Evolutionary conservation across 1,284 basidiomycete species (phyloP), one percentile per base, ranked within the genome.

Genomic region (Cronartium ribicola): DNA sequence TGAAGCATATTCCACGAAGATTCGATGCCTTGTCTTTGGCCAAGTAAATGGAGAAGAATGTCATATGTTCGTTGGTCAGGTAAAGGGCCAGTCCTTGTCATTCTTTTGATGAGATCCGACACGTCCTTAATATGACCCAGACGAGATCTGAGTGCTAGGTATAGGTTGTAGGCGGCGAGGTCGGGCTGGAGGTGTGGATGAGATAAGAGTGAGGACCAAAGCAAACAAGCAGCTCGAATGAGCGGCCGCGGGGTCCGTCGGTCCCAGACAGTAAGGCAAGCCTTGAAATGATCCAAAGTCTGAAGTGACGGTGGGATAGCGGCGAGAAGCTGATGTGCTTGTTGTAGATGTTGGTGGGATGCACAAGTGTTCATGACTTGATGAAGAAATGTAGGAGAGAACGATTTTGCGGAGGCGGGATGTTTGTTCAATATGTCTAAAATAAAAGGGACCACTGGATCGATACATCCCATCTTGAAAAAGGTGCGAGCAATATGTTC

Each of bases 201-300:
- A 41, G 61, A 71, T 43, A 57, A 17, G n/a, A 71, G 46, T 40
- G 69, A 40, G 41, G 62, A 36, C 69, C 69, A 71, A 37, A 71
- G 44, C 14, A 62, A 55, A 40, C 69, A 71, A 40, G 69, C 62
- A 39, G 48, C 48, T 36, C 59, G 69, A 22, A 71, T 10, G 36
- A 65, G 41, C 3, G 60, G 61, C n/a, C 69, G 43, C n/a, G 69
- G 62, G 41, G 69, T 71, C 36, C 69, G 61, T 65, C 62, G 57
- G 62, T 71, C 62, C 69, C 69, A 71, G 7, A 65, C 62, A 37
- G 62, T 55, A 41, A 71, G 62, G 44, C 69, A 71, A 8, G 69
- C 69, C 41, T 71, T 71, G 36, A 64, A 71, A 41, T 71, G 69
- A 64, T 71, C 62, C 14, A 71, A 57, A 17, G 69, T 71, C 37